These are phyloP conservation scores for Xerocomus nothofagi DNA, from an alignment of 1,284 basidiomycete species.

Conservation along the genomic window DNA sequence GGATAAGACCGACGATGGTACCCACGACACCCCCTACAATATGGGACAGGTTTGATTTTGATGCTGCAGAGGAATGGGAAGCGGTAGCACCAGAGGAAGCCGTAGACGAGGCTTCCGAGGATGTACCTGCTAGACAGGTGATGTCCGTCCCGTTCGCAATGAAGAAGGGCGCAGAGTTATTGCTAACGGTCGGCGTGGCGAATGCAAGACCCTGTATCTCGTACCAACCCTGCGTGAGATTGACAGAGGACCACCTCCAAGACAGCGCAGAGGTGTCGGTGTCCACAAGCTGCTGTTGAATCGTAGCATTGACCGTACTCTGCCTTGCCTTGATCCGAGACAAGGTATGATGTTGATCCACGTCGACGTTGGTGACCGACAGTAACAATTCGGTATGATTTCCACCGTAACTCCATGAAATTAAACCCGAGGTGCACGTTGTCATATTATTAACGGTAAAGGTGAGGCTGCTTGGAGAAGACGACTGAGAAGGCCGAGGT, in stretches of 20 bases:
- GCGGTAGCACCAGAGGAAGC: not conserved
- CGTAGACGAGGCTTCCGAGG: constrained; percentile 18
- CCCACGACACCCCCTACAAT: constrained; percentile 47
- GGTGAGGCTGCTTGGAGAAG: constrained; percentile 23
- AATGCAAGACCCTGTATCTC: constrained; percentile 26
- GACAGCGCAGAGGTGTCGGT: constrained; percentile 12
- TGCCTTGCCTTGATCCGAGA: constrained; percentile 12
- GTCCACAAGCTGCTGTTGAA: constrained; percentile 21
- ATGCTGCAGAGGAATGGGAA: constrained; percentile 8
- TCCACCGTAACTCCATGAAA: constrained; percentile 43
- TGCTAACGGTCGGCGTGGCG: constrained; percentile 2
- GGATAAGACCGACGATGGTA: constrained; percentile 32
- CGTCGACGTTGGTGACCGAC: constrained; percentile 37
- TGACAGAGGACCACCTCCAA: constrained; percentile 39
- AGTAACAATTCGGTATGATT: constrained; percentile 27
- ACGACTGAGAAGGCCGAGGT: constrained; percentile 16
- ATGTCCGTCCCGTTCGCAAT: constrained; percentile 40
- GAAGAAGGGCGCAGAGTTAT: constrained; percentile 39
- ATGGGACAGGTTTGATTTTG: constrained; percentile 35
- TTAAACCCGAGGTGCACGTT: constrained; percentile 37
- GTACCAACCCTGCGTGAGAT: constrained; percentile 47
- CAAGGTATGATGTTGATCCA: constrained; percentile 18
- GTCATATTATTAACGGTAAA: constrained; percentile 32
- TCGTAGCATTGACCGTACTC: not conserved
- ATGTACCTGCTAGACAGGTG: constrained; percentile 36